Evolutionary conservation across 1,284 basidiomycete species (phyloP).

Genomic region (Malassezia psittaci): DNA sequence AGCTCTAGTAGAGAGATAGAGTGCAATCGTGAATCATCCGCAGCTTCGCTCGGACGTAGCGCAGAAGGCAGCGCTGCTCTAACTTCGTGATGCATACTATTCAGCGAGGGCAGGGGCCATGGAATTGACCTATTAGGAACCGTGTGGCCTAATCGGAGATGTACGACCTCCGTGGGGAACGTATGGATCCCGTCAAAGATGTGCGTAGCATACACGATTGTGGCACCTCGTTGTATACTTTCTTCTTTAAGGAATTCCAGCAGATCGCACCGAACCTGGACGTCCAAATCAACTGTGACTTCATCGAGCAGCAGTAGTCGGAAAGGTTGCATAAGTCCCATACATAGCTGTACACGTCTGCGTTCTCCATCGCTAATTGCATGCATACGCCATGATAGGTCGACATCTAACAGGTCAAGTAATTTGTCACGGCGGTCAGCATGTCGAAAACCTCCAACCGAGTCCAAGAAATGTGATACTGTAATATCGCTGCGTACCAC

Average conservation of each 20-base stretch:
- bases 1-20: conserved; percentile 27
- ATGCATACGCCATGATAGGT: conserved; percentile 67
- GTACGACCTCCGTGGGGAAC: conserved; percentile 45
- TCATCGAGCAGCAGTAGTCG: conserved; percentile 87
- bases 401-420: conserved; percentile 84
- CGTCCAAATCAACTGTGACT: conserved; percentile 97
- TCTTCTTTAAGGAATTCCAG: conserved; percentile 77
- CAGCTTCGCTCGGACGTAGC: conserved; percentile 1
- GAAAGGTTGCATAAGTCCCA: conserved; percentile 94
- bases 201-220: conserved; percentile 65
- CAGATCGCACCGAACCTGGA: conserved; percentile 82
- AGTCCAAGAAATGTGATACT: conserved; percentile 61
- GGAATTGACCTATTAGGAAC: conserved; percentile 25
- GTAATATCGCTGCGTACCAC: conserved; percentile 61
- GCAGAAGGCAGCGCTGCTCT: background rate
- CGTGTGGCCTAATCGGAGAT: conserved; percentile 41
- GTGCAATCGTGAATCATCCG: conserved; percentile 15
- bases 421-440: conserved; percentile 75
- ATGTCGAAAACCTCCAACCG: conserved; percentile 87
- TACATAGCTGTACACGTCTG: conserved; percentile 82
- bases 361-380: conserved; percentile 91
- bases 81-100: background rate
- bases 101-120: conserved; percentile 29
- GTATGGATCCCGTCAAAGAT: conserved; percentile 45
- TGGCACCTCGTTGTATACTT: conserved; percentile 68